phyloP scores from a whole-genome alignment of 2,329 filamentous ascomycete species.

The Dendrostoma leiphaemia region DNA sequence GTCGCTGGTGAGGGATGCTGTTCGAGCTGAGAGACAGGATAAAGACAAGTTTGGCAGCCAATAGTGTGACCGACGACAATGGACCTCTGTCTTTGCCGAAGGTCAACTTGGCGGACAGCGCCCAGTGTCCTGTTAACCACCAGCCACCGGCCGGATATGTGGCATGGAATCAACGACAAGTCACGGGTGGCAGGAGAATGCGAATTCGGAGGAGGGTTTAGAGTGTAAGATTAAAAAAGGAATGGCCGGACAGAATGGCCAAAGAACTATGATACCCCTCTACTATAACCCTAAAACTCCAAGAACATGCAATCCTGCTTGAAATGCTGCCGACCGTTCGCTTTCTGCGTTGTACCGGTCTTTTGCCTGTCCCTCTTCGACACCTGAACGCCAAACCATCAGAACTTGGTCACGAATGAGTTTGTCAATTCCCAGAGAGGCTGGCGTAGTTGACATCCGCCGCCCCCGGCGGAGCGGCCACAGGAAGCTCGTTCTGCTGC shows the following conservation, averaged over 20 bases:
- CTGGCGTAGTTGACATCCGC: constrained; percentile 82
- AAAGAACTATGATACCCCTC: constrained; percentile 30
- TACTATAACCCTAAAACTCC: background rate
- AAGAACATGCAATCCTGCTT: background rate
- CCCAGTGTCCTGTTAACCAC: too few relatives aligned
- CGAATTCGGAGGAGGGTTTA: background rate
- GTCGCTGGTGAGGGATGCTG: constrained; percentile 27
- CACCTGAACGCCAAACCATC: constrained; percentile 27
- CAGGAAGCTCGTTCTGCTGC: constrained; percentile 32
- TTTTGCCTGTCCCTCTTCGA: constrained; percentile 20
- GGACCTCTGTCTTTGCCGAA: too few relatives aligned
- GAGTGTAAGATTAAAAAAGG: constrained; percentile 16
- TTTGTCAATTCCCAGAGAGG: constrained; percentile 60
- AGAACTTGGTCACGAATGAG: background rate
- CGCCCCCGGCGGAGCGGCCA: constrained; percentile 77
- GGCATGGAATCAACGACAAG: background rate
- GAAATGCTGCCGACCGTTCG: background rate
- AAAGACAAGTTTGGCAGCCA: too few relatives aligned
- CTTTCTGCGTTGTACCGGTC: background rate
- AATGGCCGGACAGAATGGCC: constrained; percentile 16
- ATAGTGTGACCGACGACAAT: too few relatives aligned
- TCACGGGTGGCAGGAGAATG: background rate
- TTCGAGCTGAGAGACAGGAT: constrained; percentile 3
- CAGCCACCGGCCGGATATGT: too few relatives aligned
- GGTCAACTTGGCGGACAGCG: too few relatives aligned